phyloP scores from a whole-genome alignment of 192 early-diverging fungal species.

The Pilaira anomala region DNA sequence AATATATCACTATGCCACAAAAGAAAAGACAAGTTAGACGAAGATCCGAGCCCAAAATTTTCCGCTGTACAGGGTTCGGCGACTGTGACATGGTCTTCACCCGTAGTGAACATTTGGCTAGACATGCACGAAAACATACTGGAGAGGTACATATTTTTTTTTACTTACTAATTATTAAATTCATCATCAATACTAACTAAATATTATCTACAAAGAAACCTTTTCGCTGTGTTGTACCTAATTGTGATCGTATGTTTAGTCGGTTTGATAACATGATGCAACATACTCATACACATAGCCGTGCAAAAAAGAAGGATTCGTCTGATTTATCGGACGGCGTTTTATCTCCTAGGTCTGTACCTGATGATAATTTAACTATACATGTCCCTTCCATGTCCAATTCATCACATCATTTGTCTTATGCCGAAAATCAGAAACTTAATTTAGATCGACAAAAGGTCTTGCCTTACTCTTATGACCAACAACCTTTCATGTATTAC shows the following conservation, averaged over 20 bases:
- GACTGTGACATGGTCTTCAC: conserved; percentile 56
- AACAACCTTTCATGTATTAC: too few relatives aligned
- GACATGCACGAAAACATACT: conserved; percentile 45
- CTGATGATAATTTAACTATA: too few relatives aligned
- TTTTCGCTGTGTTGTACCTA: conserved; percentile 64
- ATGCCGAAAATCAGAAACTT: too few relatives aligned
- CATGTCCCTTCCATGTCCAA: too few relatives aligned
- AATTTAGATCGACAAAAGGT: too few relatives aligned
- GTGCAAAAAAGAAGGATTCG: too few relatives aligned
- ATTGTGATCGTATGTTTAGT: conserved; percentile 63
- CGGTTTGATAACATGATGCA: conserved; percentile 84
- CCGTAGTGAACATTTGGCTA: conserved; percentile 52
- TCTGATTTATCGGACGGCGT: too few relatives aligned
- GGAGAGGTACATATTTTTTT: conserved; percentile 29
- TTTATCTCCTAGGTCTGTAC: too few relatives aligned
- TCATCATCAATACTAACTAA: background rate
- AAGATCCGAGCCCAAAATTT: conserved; percentile 25
- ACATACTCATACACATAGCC: conserved; percentile 66
- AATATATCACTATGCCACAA: background rate
- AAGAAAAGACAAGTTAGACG: background rate
- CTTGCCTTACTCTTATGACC: too few relatives aligned
- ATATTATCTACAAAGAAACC: conserved; percentile 58
- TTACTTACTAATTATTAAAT: background rate
- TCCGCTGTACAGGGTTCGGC: conserved; percentile 54
- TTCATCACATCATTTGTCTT: too few relatives aligned